phyloP scores from a whole-genome alignment of 371 early-diverging fungal genomes.

The Mucor ambiguus region DNA sequence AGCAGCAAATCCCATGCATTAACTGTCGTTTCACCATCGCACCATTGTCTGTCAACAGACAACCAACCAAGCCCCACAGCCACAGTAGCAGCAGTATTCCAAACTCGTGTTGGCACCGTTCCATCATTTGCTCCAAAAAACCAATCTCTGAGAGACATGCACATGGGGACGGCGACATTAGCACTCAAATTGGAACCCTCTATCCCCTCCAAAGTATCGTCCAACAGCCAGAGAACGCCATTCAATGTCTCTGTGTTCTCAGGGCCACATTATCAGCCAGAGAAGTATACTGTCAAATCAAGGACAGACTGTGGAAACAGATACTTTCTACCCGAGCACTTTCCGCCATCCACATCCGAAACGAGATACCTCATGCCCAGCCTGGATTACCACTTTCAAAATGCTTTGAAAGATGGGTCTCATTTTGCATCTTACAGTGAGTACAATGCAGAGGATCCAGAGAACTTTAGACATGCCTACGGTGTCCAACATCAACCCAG shows the following conservation, averaged over 20 bases:
- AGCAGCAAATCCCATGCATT: neutral
- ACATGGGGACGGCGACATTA: neutral
- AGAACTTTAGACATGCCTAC: slow-evolving; percentile 28
- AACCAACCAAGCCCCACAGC: neutral
- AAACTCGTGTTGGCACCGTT: neutral
- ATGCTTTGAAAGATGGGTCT: slow-evolving; percentile 17
- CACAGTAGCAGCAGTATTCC: neutral
- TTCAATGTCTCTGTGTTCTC: slow-evolving; percentile 13
- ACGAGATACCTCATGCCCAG: slow-evolving; percentile 8
- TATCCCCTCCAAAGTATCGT: neutral
- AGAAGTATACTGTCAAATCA: slow-evolving; percentile 14
- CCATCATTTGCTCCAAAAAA: neutral
- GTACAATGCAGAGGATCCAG: slow-evolving; percentile 18
- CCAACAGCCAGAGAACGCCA: neutral
- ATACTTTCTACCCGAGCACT: neutral
- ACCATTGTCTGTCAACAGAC: neutral
- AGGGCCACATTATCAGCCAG: slow-evolving; percentile 21
- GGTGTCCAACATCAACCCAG: neutral
- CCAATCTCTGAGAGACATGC: neutral
- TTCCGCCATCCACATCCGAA: neutral
- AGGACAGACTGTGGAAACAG: neutral
- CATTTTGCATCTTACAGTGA: slow-evolving; percentile 4
- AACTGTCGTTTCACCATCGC: neutral
- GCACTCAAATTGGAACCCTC: neutral
- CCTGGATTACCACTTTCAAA: slow-evolving; percentile 13